These are phyloP conservation scores for Umbelopsis sp. DNA, from an alignment of 192 early-diverging fungal species.

Conservation along the genomic window DNA sequence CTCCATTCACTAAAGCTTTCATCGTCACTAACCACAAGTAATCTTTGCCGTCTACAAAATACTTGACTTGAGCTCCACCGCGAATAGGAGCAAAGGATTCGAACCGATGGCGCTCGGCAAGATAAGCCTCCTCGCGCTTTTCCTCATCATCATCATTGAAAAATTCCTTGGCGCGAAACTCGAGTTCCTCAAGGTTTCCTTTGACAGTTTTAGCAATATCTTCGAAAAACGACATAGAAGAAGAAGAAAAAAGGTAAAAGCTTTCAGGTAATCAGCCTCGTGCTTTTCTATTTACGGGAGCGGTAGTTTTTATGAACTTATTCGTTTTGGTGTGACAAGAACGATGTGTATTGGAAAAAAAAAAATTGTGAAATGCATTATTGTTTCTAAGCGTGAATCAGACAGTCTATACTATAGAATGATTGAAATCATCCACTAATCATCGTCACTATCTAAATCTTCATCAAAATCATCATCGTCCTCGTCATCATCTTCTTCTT, in stretches of 20 bases:
- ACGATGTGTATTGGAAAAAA: not conserved
- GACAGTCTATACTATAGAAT: no score
- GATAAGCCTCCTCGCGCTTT: constrained; percentile 38
- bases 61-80: constrained; percentile 59
- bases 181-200: constrained; percentile 32
- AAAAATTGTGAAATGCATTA: not conserved
- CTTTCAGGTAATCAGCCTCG: not conserved
- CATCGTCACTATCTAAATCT: constrained; percentile 29
- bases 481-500: constrained; percentile 23
- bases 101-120: constrained; percentile 54
- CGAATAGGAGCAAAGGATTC: constrained; percentile 79
- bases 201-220: constrained; percentile 25
- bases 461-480: constrained; percentile 27
- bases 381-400: not conserved
- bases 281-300: not conserved
- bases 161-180: constrained; percentile 32
- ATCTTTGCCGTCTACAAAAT: constrained; percentile 78
- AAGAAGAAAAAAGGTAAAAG: not conserved
- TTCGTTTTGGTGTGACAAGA: not conserved
- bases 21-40: constrained; percentile 56
- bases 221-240: constrained; percentile 9
- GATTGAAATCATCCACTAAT: not conserved
- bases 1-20: not conserved
- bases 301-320: not conserved
- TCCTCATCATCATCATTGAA: constrained; percentile 45